These are phyloP conservation scores for Polyporus tsugae DNA, from an alignment of 1,284 basidiomycete species.

Conservation along the genomic window DNA sequence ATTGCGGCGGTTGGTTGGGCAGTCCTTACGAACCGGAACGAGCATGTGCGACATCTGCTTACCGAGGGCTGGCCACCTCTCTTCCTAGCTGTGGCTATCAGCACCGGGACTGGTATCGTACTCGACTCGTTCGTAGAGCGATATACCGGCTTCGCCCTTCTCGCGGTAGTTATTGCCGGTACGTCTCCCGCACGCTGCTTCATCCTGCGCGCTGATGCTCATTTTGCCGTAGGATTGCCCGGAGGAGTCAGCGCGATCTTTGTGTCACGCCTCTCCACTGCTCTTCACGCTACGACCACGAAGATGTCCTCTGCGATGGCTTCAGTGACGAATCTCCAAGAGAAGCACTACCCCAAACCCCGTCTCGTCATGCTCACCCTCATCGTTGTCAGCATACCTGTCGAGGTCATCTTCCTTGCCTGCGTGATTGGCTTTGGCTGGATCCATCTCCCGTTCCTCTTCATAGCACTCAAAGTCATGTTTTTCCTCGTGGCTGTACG, in stretches of 20 bases:
- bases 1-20: constrained; percentile 64
- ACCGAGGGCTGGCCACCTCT: constrained; percentile 91
- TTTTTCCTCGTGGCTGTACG: constrained; percentile 83
- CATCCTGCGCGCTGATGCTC: not conserved
- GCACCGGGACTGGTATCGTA: constrained; percentile 90
- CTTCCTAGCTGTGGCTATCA: constrained; percentile 92
- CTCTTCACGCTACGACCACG: constrained; percentile 70
- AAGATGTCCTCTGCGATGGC: constrained; percentile 29
- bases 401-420: constrained; percentile 77
- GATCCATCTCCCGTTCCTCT: constrained; percentile 75
- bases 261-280: constrained; percentile 90
- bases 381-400: constrained; percentile 76
- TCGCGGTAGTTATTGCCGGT: constrained; percentile 92
- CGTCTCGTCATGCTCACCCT: constrained; percentile 72
- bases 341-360: constrained; percentile 50
- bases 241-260: constrained; percentile 93
- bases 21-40: constrained; percentile 69
- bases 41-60: constrained; percentile 74
- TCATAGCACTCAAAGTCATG: constrained; percentile 68
- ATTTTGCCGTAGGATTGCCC: constrained; percentile 67
- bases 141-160: constrained; percentile 88
- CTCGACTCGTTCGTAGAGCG: constrained; percentile 89
- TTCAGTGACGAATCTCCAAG: constrained; percentile 30
- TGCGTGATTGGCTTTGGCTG: constrained; percentile 77
- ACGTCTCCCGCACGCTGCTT: constrained; percentile 32